phyloP scores from a whole-genome alignment of 768 basidiomycete genomes.

The Pluteus cervinus region DNA sequence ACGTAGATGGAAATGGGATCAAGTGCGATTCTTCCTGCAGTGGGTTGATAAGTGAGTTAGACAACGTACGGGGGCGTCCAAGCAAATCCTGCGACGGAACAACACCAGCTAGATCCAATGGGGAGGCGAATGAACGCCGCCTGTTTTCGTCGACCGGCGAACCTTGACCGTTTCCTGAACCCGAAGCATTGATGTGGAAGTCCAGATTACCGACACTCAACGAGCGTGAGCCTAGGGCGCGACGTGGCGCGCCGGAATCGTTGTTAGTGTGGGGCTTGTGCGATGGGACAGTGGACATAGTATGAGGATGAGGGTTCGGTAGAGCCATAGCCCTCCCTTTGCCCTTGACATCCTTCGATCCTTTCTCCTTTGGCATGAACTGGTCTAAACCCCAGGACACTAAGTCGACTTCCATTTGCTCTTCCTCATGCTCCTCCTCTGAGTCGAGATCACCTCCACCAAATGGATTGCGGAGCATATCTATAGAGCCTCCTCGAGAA shows the following conservation, averaged over 20 bases:
- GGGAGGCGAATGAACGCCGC: constrained; percentile 53
- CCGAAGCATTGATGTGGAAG: constrained; percentile 2
- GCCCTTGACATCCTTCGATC: constrained; percentile 31
- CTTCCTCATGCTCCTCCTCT: constrained; percentile 44
- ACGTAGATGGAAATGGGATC: constrained; percentile 61
- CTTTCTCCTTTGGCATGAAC: constrained; percentile 67
- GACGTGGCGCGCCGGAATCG: constrained; percentile 29
- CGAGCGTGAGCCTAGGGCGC: constrained; percentile 43
- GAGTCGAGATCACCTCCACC: constrained; percentile 55
- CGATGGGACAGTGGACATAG: constrained; percentile 34
- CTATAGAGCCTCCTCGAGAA: constrained; percentile 56
- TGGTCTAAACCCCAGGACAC: constrained; percentile 81
- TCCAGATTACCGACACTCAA: constrained; percentile 47
- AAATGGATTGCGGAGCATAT: constrained; percentile 71
- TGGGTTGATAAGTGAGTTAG: constrained; percentile 40
- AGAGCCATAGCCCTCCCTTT: constrained; percentile 35
- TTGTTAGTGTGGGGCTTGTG: constrained; percentile 37
- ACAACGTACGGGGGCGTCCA: constrained; percentile 45
- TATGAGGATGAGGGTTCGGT: constrained; percentile 35
- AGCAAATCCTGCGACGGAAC: constrained; percentile 32
- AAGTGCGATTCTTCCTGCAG: constrained; percentile 28
- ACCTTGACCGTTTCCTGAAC: not conserved
- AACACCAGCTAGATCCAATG: constrained; percentile 46
- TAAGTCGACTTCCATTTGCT: constrained; percentile 69
- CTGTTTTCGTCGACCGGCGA: constrained; percentile 21